phyloP scores from a whole-genome alignment of 352 stramenopile genomes.

The Phytophthora ramorum region DNA sequence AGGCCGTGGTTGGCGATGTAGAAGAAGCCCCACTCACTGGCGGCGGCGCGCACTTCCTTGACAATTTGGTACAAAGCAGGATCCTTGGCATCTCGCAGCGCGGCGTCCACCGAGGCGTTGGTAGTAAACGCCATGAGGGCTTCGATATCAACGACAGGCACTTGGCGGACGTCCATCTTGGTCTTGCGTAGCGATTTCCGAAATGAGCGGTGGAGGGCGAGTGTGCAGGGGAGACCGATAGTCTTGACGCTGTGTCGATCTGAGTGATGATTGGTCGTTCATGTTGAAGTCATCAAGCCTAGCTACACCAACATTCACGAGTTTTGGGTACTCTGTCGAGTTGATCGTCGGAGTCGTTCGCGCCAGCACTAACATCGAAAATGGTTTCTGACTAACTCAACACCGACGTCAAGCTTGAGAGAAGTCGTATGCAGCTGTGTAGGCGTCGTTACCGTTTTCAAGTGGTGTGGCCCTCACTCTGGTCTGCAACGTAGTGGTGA shows the following conservation, averaged over 20 bases:
- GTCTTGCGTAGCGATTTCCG: constrained; percentile 12
- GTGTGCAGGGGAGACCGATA: not conserved
- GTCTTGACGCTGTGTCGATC: not conserved
- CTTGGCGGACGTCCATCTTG: constrained; percentile 30
- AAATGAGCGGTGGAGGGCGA: not conserved
- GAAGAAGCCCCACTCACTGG: constrained; percentile 92
- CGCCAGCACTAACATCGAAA: too few relatives aligned
- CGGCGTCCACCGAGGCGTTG: constrained; percentile 35
- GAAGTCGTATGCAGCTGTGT: too few relatives aligned
- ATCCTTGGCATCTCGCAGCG: constrained; percentile 11
- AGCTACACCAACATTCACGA: too few relatives aligned
- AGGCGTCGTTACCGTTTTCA: too few relatives aligned
- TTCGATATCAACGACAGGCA: constrained; percentile 57
- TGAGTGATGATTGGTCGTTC: not conserved
- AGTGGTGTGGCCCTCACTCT: too few relatives aligned
- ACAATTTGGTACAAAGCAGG: constrained; percentile 45
- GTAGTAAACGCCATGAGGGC: constrained; percentile 43
- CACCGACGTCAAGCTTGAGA: too few relatives aligned
- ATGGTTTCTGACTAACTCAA: too few relatives aligned
- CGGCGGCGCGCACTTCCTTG: constrained; percentile 34
- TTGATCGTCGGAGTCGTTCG: too few relatives aligned
- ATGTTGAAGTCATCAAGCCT: constrained; percentile 4
- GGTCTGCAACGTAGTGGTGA: too few relatives aligned
- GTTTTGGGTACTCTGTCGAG: too few relatives aligned
- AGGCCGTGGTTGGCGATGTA: constrained; percentile 91